Percentiles rank a stretch among this genome's conserved stretches.
phyloP scores from a whole-genome alignment of 2,329 filamentous ascomycete species.

The Magnaporthales sp. region DNA sequence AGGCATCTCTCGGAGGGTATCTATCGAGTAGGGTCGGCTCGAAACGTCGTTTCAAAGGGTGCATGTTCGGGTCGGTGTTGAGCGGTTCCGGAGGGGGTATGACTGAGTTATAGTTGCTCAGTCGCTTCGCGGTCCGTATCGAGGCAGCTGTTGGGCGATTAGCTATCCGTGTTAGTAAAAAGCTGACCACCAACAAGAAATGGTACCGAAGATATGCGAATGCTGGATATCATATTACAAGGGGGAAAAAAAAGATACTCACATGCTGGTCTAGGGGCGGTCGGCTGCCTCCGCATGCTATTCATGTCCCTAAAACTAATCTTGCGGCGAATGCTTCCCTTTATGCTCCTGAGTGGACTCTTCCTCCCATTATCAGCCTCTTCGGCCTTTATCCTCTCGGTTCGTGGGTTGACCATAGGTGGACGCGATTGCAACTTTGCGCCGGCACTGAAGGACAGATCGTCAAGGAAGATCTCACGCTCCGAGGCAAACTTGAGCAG shows the following conservation, averaged over 20 bases:
- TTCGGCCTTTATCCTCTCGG: conserved; percentile 73
- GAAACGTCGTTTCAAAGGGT: conserved; percentile 86
- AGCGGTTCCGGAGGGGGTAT: conserved; percentile 90
- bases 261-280: conserved; percentile 62
- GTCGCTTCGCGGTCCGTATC: conserved; percentile 70
- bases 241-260: conserved; percentile 26
- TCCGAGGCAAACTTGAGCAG: conserved; percentile 93
- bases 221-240: too few relatives aligned
- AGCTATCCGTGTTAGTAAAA: conserved; percentile 15
- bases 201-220: conserved; percentile 7
- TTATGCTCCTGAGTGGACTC: conserved; percentile 48
- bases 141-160: conserved; percentile 33
- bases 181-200: background rate
- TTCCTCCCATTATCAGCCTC: conserved; percentile 49
- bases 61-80: conserved; percentile 84
- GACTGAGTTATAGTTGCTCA: conserved; percentile 98
- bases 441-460: conserved; percentile 81
- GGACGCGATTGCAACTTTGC: conserved; percentile 63
- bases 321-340: conserved; percentile 85
- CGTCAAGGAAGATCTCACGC: conserved; percentile 85
- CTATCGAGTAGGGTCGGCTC: conserved; percentile 93
- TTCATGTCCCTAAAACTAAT: conserved; percentile 94
- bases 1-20: conserved; percentile 77
- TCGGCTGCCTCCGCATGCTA: conserved; percentile 81
- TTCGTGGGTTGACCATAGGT: conserved; percentile 67